Percentiles rank a stretch among this genome's conserved stretches.
phyloP scores from a whole-genome alignment of 1,139 yeast genomes.

The Debaryomyces sp. region DNA sequence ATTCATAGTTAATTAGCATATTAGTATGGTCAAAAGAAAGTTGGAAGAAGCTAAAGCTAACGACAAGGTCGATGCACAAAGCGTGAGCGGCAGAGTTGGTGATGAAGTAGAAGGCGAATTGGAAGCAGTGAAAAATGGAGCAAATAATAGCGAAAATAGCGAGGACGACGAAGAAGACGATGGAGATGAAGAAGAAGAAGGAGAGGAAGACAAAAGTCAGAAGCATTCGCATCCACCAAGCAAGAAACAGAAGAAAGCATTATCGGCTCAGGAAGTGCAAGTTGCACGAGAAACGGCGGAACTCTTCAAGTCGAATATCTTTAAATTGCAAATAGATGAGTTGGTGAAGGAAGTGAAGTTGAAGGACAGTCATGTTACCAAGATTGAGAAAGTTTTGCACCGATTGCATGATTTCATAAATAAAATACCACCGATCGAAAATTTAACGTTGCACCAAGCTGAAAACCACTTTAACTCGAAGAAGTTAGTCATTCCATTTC shows the following conservation, averaged over 20 bases:
- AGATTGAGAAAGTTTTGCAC: constrained; percentile 78
- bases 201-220: constrained; percentile 14
- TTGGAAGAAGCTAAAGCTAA: constrained; percentile 14
- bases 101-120: constrained; percentile 12
- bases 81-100: constrained; percentile 8
- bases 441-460: constrained; percentile 56
- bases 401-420: constrained; percentile 72
- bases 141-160: constrained; percentile 16
- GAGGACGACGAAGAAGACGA: constrained; percentile 18
- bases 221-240: constrained; percentile 24
- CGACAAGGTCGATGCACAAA: constrained; percentile 8
- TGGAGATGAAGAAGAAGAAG: constrained; percentile 16
- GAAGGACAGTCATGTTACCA: constrained; percentile 65
- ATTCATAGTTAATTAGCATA: background rate
- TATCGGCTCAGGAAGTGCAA: constrained; percentile 85
- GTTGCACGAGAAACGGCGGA: constrained; percentile 93
- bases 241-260: constrained; percentile 43
- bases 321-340: constrained; percentile 93
- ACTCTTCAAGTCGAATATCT: constrained; percentile 88
- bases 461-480: constrained; percentile 49
- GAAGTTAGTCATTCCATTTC: constrained; percentile 73
- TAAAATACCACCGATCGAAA: constrained; percentile 56
- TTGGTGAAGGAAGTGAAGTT: constrained; percentile 75
- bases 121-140: constrained; percentile 12
- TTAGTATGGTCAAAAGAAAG: constrained; percentile 36